Base-by-base conservation (phyloP, 2,329 filamentous ascomycete genomes). In the Bipolaris victoriae region DNA sequence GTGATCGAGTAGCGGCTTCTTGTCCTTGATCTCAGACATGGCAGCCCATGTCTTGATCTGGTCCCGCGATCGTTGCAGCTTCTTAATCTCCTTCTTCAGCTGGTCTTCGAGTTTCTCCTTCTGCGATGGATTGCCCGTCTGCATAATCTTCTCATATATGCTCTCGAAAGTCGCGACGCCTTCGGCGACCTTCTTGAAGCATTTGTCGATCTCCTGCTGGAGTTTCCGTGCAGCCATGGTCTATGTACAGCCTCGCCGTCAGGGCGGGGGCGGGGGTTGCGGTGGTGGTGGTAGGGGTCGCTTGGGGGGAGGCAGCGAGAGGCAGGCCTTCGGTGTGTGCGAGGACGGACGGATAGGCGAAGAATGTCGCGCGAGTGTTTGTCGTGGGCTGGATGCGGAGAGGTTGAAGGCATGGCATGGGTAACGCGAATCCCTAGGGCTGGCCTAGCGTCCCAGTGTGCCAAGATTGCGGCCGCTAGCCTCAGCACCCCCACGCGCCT, bases 31-130 rank as follows among this genome's bases (percentile, higher is more conserved):
- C 77, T 99, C 95, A 82, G 97, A 97, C 80, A 91, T 93, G 56
- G 92, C 91, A 3, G 94, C 93, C 95, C 95, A 99, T 84, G 94
- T 96, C 83, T 99, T 99, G 83, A 99, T 98, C 83, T 98, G 95
- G 78, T 99, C 95, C 74, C 95, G 90, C 78, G 95, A 89, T 71
- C 95, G 87, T 80, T 99, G 95, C 55, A 99, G 88, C 85, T 99
- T 99, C 88, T 99, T 99, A 86, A 98, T 98, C 81, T 99, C 95
- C 76, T 95, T 92, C 83, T 99, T 99, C 68, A 99, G 85, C 76
- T 95, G 92, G 80, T 99, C 95, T 79, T 99, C 95, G 49, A 96
- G 87, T 82, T 98, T 99, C 80, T 98, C 95, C 78, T 97, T 97
- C 80, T 98, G 95, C 60, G 95, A 92, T 54, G 90, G 87, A 81